Conservation (phyloP, 176 grass and related monocot species). For the Canna indica region DNA sequence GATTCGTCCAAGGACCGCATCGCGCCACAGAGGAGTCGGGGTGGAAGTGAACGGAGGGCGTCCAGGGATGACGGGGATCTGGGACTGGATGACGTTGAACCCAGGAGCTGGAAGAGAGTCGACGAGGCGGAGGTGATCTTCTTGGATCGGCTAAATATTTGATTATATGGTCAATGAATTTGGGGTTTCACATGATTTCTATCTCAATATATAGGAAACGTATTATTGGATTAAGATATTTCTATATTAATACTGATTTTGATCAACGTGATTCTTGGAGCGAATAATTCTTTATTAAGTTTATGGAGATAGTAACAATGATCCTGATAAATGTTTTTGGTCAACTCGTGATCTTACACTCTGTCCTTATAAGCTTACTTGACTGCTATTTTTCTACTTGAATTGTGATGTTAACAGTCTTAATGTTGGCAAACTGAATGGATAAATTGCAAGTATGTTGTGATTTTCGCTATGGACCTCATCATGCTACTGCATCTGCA, state of each 20-base stretch:
- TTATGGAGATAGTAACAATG: not conserved
- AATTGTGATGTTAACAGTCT: not conserved
- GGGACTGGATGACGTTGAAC: conserved; percentile 66
- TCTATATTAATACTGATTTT: too few relatives aligned
- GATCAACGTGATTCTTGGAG: not conserved
- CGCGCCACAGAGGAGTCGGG: conserved; percentile 37
- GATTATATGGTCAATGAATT: not conserved
- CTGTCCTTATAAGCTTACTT: not conserved
- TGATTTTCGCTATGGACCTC: not conserved
- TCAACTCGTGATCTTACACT: not conserved
- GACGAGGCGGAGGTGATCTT: conserved; percentile 85
- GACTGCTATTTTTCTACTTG: not conserved
- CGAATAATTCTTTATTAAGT: not conserved
- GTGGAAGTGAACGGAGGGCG: conserved; percentile 31
- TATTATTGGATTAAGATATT: too few relatives aligned
- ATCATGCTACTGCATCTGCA: not conserved
- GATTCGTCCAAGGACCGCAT: conserved; percentile 49
- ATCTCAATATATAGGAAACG: not conserved
- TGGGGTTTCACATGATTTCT: not conserved
- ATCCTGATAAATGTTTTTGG: not conserved
- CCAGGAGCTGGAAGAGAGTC: conserved; percentile 94
- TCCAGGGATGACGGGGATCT: conserved; percentile 63
- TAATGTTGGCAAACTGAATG: not conserved
- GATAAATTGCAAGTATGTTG: not conserved
- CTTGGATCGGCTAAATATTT: not conserved